Conservation (phyloP, 371 early-diverging fungal genomes). For the Mucor sp. region DNA sequence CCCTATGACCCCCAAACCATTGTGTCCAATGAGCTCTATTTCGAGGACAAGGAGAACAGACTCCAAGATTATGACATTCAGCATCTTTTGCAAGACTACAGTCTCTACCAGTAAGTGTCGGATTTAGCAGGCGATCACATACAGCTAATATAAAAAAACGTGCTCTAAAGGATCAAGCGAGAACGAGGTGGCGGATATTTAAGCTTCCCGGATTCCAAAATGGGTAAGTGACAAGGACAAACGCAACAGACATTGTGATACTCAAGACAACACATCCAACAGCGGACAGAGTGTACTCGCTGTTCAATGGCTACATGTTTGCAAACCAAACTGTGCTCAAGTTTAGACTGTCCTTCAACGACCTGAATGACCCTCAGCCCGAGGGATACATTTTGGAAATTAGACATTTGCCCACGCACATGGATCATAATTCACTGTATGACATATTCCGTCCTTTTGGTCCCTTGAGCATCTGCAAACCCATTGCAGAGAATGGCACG, state of each 20-base stretch:
- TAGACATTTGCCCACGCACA: conserved; percentile 24
- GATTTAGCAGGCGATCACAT: neutral
- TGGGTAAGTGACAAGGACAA: conserved; percentile 22
- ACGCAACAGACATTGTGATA: neutral
- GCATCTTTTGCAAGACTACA: conserved; percentile 17
- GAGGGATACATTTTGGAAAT: conserved; percentile 34
- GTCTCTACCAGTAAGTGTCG: conserved; percentile 18
- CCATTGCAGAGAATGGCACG: conserved; percentile 23
- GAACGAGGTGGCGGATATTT: conserved; percentile 36
- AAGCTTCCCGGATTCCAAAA: conserved; percentile 31
- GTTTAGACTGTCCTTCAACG: conserved; percentile 24
- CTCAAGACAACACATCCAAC: neutral
- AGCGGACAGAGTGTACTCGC: conserved; percentile 45
- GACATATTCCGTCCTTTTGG: conserved; percentile 46
- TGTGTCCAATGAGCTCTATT: conserved; percentile 11
- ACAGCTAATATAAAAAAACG: conserved; percentile 14
- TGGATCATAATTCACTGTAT: conserved; percentile 32
- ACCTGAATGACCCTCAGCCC: conserved; percentile 24
- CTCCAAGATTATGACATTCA: conserved; percentile 20
- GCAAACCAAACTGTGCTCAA: conserved; percentile 25
- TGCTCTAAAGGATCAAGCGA: conserved; percentile 26
- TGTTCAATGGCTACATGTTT: conserved; percentile 37
- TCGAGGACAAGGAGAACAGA: conserved; percentile 17
- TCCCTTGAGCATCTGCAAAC: conserved; percentile 35
- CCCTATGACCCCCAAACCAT: neutral